phyloP scores from a whole-genome alignment of 108 stramenopile genomes.

The Nannochloropsis gaditana region DNA sequence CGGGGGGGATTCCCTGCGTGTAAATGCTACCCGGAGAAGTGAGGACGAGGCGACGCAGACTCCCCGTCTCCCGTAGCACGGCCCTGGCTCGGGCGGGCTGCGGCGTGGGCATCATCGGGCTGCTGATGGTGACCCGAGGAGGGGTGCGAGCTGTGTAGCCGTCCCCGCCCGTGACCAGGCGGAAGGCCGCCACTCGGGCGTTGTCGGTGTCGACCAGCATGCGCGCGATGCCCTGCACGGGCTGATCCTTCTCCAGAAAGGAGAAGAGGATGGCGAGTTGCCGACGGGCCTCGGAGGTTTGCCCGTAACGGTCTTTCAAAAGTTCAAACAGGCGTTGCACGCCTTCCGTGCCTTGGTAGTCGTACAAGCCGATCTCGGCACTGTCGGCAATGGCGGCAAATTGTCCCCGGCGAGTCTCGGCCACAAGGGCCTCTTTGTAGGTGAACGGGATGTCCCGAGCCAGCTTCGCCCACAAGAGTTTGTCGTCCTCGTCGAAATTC shows the following conservation, averaged over 20 bases:
- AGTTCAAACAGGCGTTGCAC: not conserved
- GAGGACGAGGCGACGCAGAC: not conserved
- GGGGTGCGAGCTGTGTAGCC: not conserved
- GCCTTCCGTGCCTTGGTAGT: not conserved
- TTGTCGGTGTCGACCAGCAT: not conserved
- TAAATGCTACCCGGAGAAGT: not conserved
- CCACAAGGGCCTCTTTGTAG: not conserved
- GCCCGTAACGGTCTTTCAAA: constrained; percentile 12
- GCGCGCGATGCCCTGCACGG: constrained; percentile 15
- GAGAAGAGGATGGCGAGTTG: constrained; percentile 49
- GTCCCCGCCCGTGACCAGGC: not conserved
- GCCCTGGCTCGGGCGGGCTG: not conserved
- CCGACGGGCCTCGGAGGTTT: constrained; percentile 12
- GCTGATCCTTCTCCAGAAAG: constrained; percentile 38
- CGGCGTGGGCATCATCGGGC: not conserved
- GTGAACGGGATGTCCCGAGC: not conserved
- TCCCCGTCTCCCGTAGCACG: not conserved
- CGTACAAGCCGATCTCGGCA: not conserved
- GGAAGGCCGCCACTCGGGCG: not conserved
- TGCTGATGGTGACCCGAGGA: not conserved
- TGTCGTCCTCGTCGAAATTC: constrained; percentile 5
- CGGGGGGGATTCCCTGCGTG: constrained; percentile 7
- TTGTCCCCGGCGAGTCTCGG: not conserved
- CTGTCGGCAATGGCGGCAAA: not conserved
- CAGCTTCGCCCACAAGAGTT: not conserved